Conservation (phyloP, 768 basidiomycete species). For the Fistulinella prunicolor region DNA sequence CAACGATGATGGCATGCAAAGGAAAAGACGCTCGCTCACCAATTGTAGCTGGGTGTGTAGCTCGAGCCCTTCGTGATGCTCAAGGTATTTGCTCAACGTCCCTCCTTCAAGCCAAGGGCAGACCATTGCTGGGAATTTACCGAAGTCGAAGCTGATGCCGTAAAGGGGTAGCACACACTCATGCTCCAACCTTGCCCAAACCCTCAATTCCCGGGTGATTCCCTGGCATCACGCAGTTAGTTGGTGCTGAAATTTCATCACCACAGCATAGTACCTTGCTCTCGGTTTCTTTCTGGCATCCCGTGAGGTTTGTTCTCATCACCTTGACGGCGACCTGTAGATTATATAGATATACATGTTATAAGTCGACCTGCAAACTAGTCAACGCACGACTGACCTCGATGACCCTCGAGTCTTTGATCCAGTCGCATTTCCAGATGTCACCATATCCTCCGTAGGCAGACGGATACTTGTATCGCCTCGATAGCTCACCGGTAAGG, state of each 20-base stretch:
- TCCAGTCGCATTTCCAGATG: constrained; percentile 25
- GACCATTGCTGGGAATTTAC: constrained; percentile 32
- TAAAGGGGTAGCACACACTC: constrained; percentile 27
- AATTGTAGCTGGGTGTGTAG: constrained; percentile 6
- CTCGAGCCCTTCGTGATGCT: constrained; percentile 7
- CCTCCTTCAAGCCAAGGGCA: constrained; percentile 36
- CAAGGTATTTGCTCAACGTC: constrained; percentile 23
- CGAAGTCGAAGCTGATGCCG: constrained; percentile 30
- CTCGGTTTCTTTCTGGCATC: constrained; percentile 2
- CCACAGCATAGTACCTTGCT: constrained; percentile 8
- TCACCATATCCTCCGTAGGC: constrained; percentile 24
- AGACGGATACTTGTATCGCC: constrained; percentile 18
- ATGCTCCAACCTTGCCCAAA: constrained; percentile 30
- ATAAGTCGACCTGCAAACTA: not conserved
- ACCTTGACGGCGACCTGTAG: constrained; percentile 28
- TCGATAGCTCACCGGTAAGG: constrained; percentile 12
- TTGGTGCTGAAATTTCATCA: not conserved
- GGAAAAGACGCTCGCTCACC: constrained; percentile 9
- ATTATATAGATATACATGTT: not conserved
- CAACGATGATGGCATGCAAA: not conserved
- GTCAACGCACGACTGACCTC: constrained; percentile 14
- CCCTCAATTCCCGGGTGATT: constrained; percentile 16
- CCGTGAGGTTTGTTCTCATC: constrained; percentile 19
- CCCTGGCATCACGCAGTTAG: not conserved
- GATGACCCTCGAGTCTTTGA: constrained; percentile 13